Evolutionary conservation across 2,329 filamentous ascomycete species (phyloP), one percentile per base, ranked within the genome.

Genomic region (Alternaria ethzedia): DNA sequence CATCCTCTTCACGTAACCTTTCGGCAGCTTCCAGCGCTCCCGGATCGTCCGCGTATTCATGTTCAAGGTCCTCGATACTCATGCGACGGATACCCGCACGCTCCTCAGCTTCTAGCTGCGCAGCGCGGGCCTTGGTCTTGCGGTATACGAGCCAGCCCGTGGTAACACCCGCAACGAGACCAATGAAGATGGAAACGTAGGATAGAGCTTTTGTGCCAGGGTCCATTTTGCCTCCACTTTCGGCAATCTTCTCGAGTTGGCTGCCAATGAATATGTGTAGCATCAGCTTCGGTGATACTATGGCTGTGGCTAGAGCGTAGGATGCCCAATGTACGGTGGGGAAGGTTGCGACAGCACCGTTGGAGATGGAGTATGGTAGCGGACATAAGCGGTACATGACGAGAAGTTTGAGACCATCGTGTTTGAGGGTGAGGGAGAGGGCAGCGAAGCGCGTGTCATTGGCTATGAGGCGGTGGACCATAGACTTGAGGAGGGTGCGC

Each of bases 381-480:
- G 96, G 96, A 75, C 95, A 98, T 68, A 98, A 87, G 28, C 96
- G 88, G 71, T 99, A 96, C 87, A 96, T 96, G 66, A 93, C 90
- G 49, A 99, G 86, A 57, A 98, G 89, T 73, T 93, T 91, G 55
- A 99, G 81, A 1, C 96, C 96, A 75, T 99, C 96, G 75, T 92
- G 90, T 68, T 97, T 93, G 65, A 99, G 84, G 8, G 96, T 96
- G 73, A 97, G 87, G 21, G 92, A 88, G 25, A 99, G 86, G 5
- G 96, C 96, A 10, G 96, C 89, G 78, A 99, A 99, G 56, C 94
- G 88, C 77, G 89, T 90, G 81, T 99, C 95, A 69, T 87, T 86
- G 60, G 92, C 92, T 54, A 97, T 91, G 71, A 97, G 85, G 17
- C 89, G 86, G 71, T 94, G 86, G 26, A 98, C 94, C 77, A 94